Evolutionary conservation across 441 rosid species (phyloP).

Genomic region (Corymbia calophylla): DNA sequence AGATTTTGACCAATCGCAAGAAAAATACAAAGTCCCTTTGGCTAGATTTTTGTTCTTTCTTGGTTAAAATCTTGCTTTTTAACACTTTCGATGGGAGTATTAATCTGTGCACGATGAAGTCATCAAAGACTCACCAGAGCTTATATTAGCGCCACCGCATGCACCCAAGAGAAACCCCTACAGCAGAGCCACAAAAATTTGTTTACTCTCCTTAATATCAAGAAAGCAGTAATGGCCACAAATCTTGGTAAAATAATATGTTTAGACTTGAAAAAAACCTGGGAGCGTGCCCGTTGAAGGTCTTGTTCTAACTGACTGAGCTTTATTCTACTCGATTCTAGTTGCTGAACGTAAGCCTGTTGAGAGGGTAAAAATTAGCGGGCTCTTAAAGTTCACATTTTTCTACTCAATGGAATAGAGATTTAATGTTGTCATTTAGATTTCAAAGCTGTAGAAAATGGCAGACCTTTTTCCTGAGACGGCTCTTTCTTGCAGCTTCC

Average conservation of each 20-base stretch:
- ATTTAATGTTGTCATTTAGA: background rate
- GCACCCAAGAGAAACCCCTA: slow-evolving; percentile 65
- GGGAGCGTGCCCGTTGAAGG: slow-evolving; percentile 67
- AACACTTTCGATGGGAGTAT: background rate
- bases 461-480: slow-evolving; percentile 63
- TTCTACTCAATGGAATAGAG: background rate
- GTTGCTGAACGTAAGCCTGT: slow-evolving; percentile 77
- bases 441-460: background rate
- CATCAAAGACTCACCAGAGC: slow-evolving; percentile 52
- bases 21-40: background rate
- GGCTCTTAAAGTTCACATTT: background rate
- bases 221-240: background rate
- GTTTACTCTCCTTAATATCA: background rate
- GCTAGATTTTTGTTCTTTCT: background rate
- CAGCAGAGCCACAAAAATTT: background rate
- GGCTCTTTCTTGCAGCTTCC: slow-evolving; percentile 83
- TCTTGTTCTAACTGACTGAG: slow-evolving; percentile 69
- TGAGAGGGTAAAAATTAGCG: background rate
- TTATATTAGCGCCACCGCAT: slow-evolving; percentile 51
- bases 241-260: background rate
- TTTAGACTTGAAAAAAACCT: slow-evolving; percentile 30
- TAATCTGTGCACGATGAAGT: background rate
- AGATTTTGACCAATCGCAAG: background rate
- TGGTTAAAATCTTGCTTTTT: background rate
- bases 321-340: slow-evolving; percentile 64